These are phyloP conservation scores for Suillus hirtellus DNA, from an alignment of 768 basidiomycete species.

Conservation along the genomic window DNA sequence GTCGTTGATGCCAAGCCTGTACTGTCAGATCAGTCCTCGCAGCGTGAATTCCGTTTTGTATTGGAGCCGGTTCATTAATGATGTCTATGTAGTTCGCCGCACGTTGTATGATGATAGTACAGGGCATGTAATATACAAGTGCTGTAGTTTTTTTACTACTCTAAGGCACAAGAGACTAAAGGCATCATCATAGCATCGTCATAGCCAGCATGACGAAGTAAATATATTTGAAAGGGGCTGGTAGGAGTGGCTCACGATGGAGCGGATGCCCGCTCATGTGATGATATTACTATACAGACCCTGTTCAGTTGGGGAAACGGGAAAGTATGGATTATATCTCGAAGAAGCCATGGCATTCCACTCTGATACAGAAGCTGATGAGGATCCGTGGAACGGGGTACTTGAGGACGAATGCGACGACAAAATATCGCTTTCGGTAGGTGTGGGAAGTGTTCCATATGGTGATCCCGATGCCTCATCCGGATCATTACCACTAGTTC, in stretches of 20 bases:
- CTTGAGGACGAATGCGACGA: conserved; percentile 47
- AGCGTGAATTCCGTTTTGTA: conserved; percentile 56
- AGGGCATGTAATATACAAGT: conserved; percentile 35
- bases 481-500: conserved; percentile 52
- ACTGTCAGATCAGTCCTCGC: conserved; percentile 40
- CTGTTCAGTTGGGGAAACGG: conserved; percentile 54
- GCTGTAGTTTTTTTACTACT: conserved; percentile 24
- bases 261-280: conserved; percentile 37
- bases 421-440: conserved; percentile 62
- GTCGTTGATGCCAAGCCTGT: conserved; percentile 42
- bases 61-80: conserved; percentile 24
- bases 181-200: conserved; percentile 25
- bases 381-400: conserved; percentile 41
- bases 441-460: conserved; percentile 57
- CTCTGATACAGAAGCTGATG: conserved; percentile 50
- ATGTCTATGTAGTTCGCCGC: conserved; percentile 22
- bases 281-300: conserved; percentile 60
- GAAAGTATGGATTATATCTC: conserved; percentile 72
- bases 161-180: conserved; percentile 28
- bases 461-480: conserved; percentile 46
- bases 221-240: conserved; percentile 23
- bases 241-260: conserved; percentile 8
- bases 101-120: conserved; percentile 27
- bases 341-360: conserved; percentile 57
- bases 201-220: conserved; percentile 34